These are phyloP conservation scores for Plectosphaerella cucumerina DNA, from an alignment of 2,329 filamentous ascomycete genomes.

Conservation along the genomic window DNA sequence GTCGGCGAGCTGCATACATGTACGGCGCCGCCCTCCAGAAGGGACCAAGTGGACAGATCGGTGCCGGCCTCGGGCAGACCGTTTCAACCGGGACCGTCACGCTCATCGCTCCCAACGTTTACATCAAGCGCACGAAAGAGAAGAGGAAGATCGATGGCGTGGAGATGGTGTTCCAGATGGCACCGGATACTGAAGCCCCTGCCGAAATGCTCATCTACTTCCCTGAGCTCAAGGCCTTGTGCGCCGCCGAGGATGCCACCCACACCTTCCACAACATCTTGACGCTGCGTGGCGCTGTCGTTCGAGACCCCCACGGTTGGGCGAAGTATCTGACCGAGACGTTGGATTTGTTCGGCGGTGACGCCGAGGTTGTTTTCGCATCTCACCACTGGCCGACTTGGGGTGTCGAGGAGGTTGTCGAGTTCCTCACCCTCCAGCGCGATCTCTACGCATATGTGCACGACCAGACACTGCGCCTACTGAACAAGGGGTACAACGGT, in stretches of 20 bases:
- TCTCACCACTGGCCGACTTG: conserved; percentile 39
- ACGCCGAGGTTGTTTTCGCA: conserved; percentile 28
- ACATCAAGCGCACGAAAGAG: conserved; percentile 26
- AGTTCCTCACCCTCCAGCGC: conserved; percentile 27
- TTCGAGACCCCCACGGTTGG: conserved; percentile 36
- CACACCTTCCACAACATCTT: conserved; percentile 36
- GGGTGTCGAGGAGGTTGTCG: conserved; percentile 20
- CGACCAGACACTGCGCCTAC: conserved; percentile 32
- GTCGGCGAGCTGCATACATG: conserved; percentile 31
- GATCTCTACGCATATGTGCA: conserved; percentile 34
- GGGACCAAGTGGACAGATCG: conserved; percentile 27
- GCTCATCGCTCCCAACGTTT: conserved; percentile 27
- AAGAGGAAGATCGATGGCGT: conserved; percentile 27
- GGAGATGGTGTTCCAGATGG: conserved; percentile 33
- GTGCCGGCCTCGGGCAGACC: conserved; percentile 28
- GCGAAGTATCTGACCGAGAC: conserved; percentile 30
- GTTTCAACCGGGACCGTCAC: conserved; percentile 24
- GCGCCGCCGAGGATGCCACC: conserved; percentile 31
- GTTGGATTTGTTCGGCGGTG: conserved; percentile 25
- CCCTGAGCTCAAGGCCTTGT: conserved; percentile 29
- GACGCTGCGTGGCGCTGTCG: conserved; percentile 32
- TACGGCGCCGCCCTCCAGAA: conserved; percentile 27
- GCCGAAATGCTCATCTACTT: conserved; percentile 37
- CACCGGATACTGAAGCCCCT: conserved; percentile 35
- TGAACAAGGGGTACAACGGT: conserved; percentile 30